phyloP scores from a whole-genome alignment of 768 basidiomycete species.

The Xerocomellus intermedius region DNA sequence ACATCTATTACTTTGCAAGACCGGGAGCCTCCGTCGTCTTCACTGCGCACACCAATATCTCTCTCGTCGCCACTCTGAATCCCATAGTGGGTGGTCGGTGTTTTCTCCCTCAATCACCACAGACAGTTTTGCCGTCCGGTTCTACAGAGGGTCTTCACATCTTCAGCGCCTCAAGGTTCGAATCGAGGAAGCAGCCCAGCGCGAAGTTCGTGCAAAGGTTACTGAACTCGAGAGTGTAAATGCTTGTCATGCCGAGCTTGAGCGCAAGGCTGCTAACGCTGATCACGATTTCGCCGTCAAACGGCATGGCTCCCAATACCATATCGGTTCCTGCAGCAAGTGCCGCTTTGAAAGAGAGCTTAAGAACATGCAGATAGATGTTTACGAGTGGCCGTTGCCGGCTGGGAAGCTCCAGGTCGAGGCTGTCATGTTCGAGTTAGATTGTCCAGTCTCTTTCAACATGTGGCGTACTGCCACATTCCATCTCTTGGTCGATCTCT shows the following conservation, averaged over 20 bases:
- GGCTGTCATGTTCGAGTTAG: conserved; percentile 42
- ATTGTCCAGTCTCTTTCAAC: conserved; percentile 37
- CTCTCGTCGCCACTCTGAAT: conserved; percentile 23
- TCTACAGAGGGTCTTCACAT: conserved; percentile 25
- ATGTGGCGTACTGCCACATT: conserved; percentile 46
- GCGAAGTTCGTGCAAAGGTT: conserved; percentile 22
- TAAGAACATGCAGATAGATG: conserved; percentile 29
- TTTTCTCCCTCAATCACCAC: conserved; percentile 27
- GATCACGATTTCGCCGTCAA: conserved; percentile 5
- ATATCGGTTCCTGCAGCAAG: conserved; percentile 23
- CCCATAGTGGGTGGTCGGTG: conserved; percentile 25
- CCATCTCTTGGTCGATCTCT: conserved; percentile 37
- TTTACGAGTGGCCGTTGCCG: conserved; percentile 51
- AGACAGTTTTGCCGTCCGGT: conserved; percentile 36
- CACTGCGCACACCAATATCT: conserved; percentile 32
- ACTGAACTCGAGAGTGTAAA: conserved; percentile 29
- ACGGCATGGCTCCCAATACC: neutral
- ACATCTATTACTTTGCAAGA: conserved; percentile 29
- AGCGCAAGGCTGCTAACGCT: neutral
- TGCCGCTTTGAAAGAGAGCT: conserved; percentile 27
- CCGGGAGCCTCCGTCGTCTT: conserved; percentile 29
- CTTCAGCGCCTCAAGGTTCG: conserved; percentile 25
- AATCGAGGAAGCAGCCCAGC: conserved; percentile 32
- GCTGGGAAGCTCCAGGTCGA: conserved; percentile 18
- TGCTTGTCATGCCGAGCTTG: conserved; percentile 17